Conservation (phyloP, 176 grass and related monocot genomes). For the Dactylis glomerata region DNA sequence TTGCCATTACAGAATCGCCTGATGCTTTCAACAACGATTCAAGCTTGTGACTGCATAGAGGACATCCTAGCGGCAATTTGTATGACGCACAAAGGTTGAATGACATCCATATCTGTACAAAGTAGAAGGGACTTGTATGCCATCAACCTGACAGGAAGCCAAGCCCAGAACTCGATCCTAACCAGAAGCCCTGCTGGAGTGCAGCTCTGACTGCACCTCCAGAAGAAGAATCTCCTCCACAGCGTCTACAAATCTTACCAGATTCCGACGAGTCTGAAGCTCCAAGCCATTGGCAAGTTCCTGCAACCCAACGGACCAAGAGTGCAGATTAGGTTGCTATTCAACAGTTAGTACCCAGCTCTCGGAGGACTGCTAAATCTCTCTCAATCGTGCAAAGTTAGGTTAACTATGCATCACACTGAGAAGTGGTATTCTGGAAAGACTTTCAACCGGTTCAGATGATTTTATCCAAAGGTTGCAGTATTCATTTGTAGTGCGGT, state of each 20-base stretch:
- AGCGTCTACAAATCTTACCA: slow-evolving; percentile 63
- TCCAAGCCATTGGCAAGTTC: slow-evolving; percentile 72
- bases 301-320: slow-evolving; percentile 31
- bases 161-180: background rate
- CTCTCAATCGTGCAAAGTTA: background rate
- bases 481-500: background rate
- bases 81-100: background rate
- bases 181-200: background rate
- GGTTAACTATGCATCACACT: background rate
- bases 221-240: slow-evolving; percentile 76
- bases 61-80: background rate
- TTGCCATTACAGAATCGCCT: background rate
- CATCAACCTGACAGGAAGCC: background rate
- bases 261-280: slow-evolving; percentile 48
- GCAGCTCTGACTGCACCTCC: slow-evolving; percentile 52
- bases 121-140: background rate
- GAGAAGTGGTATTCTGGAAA: background rate
- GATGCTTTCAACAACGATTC: background rate
- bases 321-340: background rate
- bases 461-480: background rate
- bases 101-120: background rate
- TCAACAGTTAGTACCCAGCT: background rate
- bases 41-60: background rate
- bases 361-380: background rate
- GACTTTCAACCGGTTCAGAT: background rate